Evolutionary conservation across 768 basidiomycete genomes (phyloP).

Genomic region (Fomitopsis serialis): DNA sequence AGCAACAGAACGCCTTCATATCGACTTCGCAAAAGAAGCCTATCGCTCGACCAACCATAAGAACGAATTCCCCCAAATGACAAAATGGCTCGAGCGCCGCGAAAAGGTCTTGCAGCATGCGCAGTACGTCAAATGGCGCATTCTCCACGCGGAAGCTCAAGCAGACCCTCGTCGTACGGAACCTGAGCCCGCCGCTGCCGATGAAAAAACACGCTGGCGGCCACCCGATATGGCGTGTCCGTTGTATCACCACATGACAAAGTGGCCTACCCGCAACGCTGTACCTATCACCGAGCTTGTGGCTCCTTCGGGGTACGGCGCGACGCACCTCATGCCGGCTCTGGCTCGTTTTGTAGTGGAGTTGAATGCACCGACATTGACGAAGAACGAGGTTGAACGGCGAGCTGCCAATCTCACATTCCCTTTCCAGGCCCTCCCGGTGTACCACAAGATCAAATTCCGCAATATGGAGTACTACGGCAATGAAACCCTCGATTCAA

Average conservation of each 20-base stretch:
- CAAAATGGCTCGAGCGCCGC: conserved; percentile 7
- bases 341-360: conserved; percentile 4
- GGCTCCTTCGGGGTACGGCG: background rate
- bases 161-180: no score
- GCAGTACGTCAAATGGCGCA: conserved; percentile 8
- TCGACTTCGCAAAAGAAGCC: no score
- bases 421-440: conserved; percentile 19
- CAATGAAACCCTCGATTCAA: conserved; percentile 19
- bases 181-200: background rate
- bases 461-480: conserved; percentile 10
- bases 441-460: conserved; percentile 29
- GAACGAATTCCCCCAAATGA: conserved; percentile 13
- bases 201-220: background rate
- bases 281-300: background rate
- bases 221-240: background rate
- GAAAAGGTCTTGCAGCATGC: conserved; percentile 10
- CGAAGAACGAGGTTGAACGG: background rate
- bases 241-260: background rate
- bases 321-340: background rate
- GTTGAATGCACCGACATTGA: background rate
- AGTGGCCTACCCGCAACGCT: background rate
- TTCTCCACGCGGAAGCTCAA: background rate
- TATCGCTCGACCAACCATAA: conserved; percentile 13
- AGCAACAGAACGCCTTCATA: no score
- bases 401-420: conserved; percentile 2